Conservation (phyloP, 306 rosid species). For the Cicer chorassanicum region DNA sequence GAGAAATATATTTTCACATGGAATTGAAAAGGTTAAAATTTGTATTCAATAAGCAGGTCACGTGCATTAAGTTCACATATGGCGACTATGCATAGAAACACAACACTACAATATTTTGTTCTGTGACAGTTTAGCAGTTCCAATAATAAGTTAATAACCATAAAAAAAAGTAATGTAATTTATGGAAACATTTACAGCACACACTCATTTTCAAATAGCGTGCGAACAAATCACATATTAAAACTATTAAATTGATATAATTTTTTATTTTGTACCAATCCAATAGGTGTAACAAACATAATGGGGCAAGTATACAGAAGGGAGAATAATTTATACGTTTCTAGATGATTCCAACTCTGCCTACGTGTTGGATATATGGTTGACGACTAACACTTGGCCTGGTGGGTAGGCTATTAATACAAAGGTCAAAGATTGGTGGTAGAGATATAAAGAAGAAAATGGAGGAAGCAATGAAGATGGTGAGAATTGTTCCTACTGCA, state of each 20-base stretch:
- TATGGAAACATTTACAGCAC: not conserved
- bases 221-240: not conserved
- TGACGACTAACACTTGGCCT: not conserved
- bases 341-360: slow-evolving; percentile 7
- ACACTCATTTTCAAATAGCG: not conserved
- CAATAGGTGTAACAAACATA: not conserved
- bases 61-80: too few relatives aligned
- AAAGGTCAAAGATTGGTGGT: slow-evolving; percentile 4
- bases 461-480: slow-evolving; percentile 41
- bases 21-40: too few relatives aligned
- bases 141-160: not conserved
- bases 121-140: too few relatives aligned
- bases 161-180: not conserved
- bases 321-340: not conserved
- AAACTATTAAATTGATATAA: not conserved
- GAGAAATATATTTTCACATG: too few relatives aligned
- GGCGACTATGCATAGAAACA: too few relatives aligned
- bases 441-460: slow-evolving; percentile 31
- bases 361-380: slow-evolving; percentile 11
- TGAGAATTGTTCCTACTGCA: slow-evolving; percentile 20
- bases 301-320: not conserved
- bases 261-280: not conserved
- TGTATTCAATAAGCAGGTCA: too few relatives aligned
- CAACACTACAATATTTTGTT: too few relatives aligned
- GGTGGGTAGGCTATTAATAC: not conserved